Conservation (phyloP, 2,329 filamentous ascomycete species). For the Botrytis medusae region DNA sequence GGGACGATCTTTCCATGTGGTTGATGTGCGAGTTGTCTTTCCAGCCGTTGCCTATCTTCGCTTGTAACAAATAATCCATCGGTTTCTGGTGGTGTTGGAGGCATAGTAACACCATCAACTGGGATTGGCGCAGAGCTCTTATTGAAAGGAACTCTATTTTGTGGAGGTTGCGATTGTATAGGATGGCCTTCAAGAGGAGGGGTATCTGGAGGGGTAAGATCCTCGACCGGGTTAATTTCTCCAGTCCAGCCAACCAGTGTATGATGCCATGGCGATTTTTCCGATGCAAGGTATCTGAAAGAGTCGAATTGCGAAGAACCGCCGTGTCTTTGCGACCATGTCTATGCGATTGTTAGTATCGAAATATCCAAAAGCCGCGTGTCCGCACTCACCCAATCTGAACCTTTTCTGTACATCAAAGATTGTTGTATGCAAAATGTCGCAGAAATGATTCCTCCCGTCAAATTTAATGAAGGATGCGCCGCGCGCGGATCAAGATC, state of each 20-base stretch:
- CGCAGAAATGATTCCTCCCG: constrained; percentile 65
- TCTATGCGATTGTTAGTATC: constrained; percentile 49
- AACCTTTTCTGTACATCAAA: constrained; percentile 56
- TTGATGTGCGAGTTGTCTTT: constrained; percentile 70
- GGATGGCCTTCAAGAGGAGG: constrained; percentile 50
- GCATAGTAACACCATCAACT: constrained; percentile 59
- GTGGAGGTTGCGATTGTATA: constrained; percentile 42
- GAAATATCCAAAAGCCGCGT: neutral
- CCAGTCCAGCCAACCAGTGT: constrained; percentile 94
- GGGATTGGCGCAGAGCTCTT: constrained; percentile 79
- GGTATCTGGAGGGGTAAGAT: constrained; percentile 48
- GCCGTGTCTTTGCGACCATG: constrained; percentile 74
- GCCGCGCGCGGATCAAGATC: constrained; percentile 53
- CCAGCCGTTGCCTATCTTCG: constrained; percentile 70
- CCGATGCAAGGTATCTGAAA: constrained; percentile 83
- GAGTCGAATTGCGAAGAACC: constrained; percentile 93
- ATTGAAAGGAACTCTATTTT: constrained; percentile 52
- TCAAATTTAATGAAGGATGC: constrained; percentile 58
- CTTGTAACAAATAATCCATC: constrained; percentile 71
- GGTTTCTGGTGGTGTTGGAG: constrained; percentile 56
- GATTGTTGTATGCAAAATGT: constrained; percentile 64
- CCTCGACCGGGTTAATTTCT: constrained; percentile 64
- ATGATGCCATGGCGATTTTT: constrained; percentile 83
- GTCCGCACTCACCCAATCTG: constrained; percentile 57
- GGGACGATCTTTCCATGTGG: constrained; percentile 78